These are phyloP conservation scores for Arachnopeziza araneosa DNA, from an alignment of 2,329 filamentous ascomycete species.

Conservation along the genomic window DNA sequence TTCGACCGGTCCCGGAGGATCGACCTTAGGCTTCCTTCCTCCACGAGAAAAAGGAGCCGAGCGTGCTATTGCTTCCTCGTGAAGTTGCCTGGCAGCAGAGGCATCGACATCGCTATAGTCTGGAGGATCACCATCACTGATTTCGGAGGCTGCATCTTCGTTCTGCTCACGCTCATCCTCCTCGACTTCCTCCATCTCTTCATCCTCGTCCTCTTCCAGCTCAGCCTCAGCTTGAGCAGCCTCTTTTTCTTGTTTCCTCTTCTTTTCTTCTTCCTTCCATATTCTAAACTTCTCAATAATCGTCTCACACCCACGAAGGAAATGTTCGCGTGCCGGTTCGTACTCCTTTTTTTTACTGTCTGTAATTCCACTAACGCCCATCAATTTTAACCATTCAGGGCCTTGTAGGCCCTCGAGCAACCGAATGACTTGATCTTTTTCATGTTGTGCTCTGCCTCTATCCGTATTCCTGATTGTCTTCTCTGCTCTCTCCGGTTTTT, in stretches of 20 bases:
- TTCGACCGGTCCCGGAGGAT: constrained; percentile 22
- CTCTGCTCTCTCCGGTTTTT: constrained; percentile 54
- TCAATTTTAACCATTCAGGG: constrained; percentile 85
- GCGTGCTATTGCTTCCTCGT: constrained; percentile 36
- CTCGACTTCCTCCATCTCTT: constrained; percentile 58
- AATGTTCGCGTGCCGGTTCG: constrained; percentile 78
- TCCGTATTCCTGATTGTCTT: constrained; percentile 59
- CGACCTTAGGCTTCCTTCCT: constrained; percentile 32
- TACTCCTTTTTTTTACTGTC: constrained; percentile 82
- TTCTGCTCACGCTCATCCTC: constrained; percentile 56
- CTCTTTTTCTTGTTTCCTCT: constrained; percentile 70
- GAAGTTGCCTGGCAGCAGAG: constrained; percentile 67
- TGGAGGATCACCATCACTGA: constrained; percentile 46
- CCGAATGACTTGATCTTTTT: constrained; percentile 58
- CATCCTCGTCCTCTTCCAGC: constrained; percentile 66
- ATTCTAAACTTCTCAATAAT: constrained; percentile 82
- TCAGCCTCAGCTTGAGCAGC: constrained; percentile 41
- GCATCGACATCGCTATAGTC: constrained; percentile 68
- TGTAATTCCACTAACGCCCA: constrained; percentile 78
- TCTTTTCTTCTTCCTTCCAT: constrained; percentile 88
- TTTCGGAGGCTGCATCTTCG: constrained; percentile 38
- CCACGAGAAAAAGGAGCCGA: constrained; percentile 20
- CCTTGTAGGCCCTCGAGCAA: constrained; percentile 78
- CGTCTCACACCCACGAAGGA: constrained; percentile 74
- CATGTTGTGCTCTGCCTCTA: constrained; percentile 60